Base-by-base conservation (phyloP, 2,329 filamentous ascomycete species). In the Alternaria tenuissima region DNA sequence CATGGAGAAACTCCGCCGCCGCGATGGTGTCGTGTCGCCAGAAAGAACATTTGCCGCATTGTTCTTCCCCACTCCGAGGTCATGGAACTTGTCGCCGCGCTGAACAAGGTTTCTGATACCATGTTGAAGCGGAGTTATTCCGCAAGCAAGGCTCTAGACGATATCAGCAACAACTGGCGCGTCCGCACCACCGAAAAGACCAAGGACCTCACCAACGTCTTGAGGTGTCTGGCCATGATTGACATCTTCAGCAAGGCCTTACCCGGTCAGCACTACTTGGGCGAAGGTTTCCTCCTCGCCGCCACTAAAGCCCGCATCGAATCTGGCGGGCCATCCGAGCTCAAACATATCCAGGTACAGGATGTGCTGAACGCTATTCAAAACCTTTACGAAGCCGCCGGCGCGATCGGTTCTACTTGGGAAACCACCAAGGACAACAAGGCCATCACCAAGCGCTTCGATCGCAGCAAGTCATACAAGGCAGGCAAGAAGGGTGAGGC, bases 41-140 rank as follows among this genome's bases (percentile, higher is more conserved):
- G 26, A n/a, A 53, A 43, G 51, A 43, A 53, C 51, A 53, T 53
- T 7, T 20, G 26, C 12, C 51, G 51, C 26, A 28, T 53, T 14
- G n/a, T 42, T 28, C 38, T 32, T 28, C 51, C 51, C n/a, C 26
- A 53, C 18, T 20, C 38, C 1, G 26, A 20, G 14, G 20, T 53
- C 39, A 34, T 7, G 24, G 4, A 9, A 14, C 18, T 20, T 11
- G 3, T 53, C n/a, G 2, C 26, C 16, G n/a, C n/a, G 11, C 8
- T 43, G 16, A 18, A 43, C 7, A 30, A 39, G 14, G 36, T 38
- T 20, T 8, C 22, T 18, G 34, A 41, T 16, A 14, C 32, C 11
- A 34, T 14, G 32, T 14, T 34, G 32, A 34, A 34, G 32, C 32
- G 5, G 14, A 16, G 4, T 11, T 34, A 34, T 3, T 34, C 32